A percentile compares a stretch with the other conserved stretches of the same genome.
phyloP scores from a whole-genome alignment of 2,329 filamentous ascomycete species.

The Colletotrichum sp. region DNA sequence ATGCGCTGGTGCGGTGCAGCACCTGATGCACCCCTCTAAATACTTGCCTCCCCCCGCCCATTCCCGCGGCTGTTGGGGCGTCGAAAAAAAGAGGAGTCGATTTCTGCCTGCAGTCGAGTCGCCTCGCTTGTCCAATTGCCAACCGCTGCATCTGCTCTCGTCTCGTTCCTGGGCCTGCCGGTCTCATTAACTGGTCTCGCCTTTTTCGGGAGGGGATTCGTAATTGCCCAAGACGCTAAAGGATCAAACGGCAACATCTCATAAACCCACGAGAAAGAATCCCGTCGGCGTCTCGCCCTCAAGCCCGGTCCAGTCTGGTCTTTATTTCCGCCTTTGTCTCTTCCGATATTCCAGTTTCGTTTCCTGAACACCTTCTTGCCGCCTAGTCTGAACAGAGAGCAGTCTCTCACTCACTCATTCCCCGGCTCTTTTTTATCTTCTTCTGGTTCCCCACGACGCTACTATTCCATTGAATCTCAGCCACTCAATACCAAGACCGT shows the following conservation, averaged over 20 bases:
- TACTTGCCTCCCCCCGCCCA: background rate
- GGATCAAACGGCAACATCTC: constrained; percentile 20
- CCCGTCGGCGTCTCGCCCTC: constrained; percentile 6
- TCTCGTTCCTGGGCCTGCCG: constrained; percentile 15
- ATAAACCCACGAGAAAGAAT: background rate
- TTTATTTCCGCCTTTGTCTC: background rate
- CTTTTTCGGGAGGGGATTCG: constrained; percentile 20
- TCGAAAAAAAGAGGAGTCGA: background rate
- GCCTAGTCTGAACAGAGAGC: constrained; percentile 2
- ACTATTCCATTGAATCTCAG: constrained; percentile 4
- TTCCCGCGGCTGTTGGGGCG: background rate
- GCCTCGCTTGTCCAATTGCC: constrained; percentile 4
- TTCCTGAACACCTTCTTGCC: background rate
- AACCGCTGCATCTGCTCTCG: constrained; percentile 2
- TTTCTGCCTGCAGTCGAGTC: background rate
- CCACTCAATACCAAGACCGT: background rate
- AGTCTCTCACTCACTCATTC: background rate
- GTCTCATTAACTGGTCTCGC: constrained; percentile 15
- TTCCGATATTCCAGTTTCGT: background rate
- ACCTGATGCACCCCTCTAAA: constrained; percentile 14
- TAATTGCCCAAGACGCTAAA: constrained; percentile 26
- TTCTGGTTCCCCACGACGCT: background rate
- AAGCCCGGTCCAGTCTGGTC: background rate
- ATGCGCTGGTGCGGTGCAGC: background rate
- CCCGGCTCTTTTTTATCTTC: background rate